Base-by-base conservation (phyloP, 192 early-diverging fungal genomes). In the Spizellomyces sp. region DNA sequence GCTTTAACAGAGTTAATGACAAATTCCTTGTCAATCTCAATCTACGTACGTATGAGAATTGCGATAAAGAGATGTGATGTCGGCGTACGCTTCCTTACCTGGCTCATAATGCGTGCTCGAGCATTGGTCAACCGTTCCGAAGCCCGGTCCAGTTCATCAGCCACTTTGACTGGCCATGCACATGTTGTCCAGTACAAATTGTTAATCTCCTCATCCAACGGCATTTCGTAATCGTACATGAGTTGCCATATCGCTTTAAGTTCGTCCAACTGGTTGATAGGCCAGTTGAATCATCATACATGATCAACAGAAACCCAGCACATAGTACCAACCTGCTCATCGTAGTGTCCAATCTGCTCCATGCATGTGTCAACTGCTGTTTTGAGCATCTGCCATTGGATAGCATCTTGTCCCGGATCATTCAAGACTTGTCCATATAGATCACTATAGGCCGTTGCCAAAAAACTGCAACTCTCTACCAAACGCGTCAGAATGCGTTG, bases 161-260 rank as follows among this genome's bases (percentile, higher is more conserved):
- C 47, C 48, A 82, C 36, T 64, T 57, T 64, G 47, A 42, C 43
- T 6, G 80, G 80, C 77, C 78, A 82, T 17, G 69, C 54, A 48
- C 52, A 81, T 22, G 80, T 77, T 14, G 63, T 66, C 80, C 80
- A 82, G 48, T 82, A 82, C 5, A 69, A 3, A 15, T 77, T 47
- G 52, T 66, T 73, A 3, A 74, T 69, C 6, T 68, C 61, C 22
- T 79, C 76, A 46, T 58, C 58, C 14, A 82, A 55, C 6, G 58
- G 45, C 27, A 82, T 69, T 5, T 64, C 48, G 52, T 74, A 79
- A 8, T 77, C 64, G 43, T 71, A 80, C 72, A 82, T 58, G 0
- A 80, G 27, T 50, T 82, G 56, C 80, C 80, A 82, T 9, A 76
- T 57, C 4, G 46, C 73, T 48, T 74, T n/a, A 0, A 81, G 12